A percentile compares a stretch with the other conserved stretches of the same genome.
Conservation (phyloP, 306 rosid species). For the Cucumis sativus region Cucumber_9930_V3 NC_026658.2:14141501-14142000, state of each 20-base stretch:
- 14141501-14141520: slow-evolving; percentile 49
- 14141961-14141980: slow-evolving; percentile 25
- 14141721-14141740: background rate
- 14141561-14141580: slow-evolving; percentile 39
- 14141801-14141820: slow-evolving; percentile 53
- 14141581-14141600: slow-evolving; percentile 62
- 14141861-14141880: too few species aligned
- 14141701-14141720: background rate
- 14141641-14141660: slow-evolving; percentile 41
- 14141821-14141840: slow-evolving; percentile 50
- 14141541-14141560: slow-evolving; percentile 28
- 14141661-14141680: background rate
- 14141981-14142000: slow-evolving; percentile 40
- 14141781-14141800: slow-evolving; percentile 69
- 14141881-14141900: too few species aligned
- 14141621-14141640: slow-evolving; percentile 75
- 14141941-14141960: slow-evolving; percentile 47
- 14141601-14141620: slow-evolving; percentile 63
- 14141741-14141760: slow-evolving; percentile 59
- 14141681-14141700: background rate
- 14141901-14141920: too few species aligned
- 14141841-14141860: slow-evolving; percentile 22
- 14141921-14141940: slow-evolving; percentile 39
- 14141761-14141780: slow-evolving; percentile 75
- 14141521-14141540: slow-evolving; percentile 41